These are phyloP conservation scores for Elaeis oleifera DNA, from an alignment of 202 grass and related monocot species.

Conservation along the genomic window DNA sequence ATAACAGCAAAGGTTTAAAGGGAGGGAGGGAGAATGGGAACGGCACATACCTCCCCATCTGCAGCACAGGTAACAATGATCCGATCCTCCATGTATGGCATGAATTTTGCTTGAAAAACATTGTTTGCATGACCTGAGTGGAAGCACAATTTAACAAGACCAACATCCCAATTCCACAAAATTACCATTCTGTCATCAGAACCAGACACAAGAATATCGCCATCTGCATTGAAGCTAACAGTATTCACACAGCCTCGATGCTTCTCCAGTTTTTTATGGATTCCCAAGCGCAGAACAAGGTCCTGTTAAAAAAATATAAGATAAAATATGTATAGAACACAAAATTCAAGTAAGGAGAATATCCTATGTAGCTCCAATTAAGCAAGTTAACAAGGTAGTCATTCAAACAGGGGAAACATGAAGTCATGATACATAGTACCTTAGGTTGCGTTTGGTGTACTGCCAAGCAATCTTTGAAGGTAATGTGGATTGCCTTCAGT, in stretches of 20 bases:
- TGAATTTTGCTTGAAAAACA: constrained; percentile 78
- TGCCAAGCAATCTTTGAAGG: too few species aligned
- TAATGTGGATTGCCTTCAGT: too few species aligned
- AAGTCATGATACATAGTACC: too few species aligned
- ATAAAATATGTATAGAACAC: not conserved
- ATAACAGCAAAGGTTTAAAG: not conserved
- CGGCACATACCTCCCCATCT: constrained; percentile 57
- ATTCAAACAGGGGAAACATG: too few species aligned
- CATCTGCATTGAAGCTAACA: constrained; percentile 60
- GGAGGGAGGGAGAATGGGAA: not conserved
- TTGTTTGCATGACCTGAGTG: constrained; percentile 65
- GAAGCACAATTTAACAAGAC: constrained; percentile 48
- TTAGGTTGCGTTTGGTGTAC: too few species aligned
- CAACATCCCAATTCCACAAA: constrained; percentile 71
- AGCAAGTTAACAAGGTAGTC: too few species aligned
- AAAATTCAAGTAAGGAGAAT: too few species aligned
- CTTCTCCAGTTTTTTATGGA: constrained; percentile 48
- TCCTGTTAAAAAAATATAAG: constrained; percentile 34
- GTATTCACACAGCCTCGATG: constrained; percentile 71
- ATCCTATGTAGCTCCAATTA: too few species aligned
- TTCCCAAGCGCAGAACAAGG: constrained; percentile 62
- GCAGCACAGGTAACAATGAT: constrained; percentile 71
- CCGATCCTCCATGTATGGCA: constrained; percentile 56
- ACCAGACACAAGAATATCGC: constrained; percentile 53
- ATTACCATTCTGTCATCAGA: constrained; percentile 69